A percentile compares a stretch with the other conserved stretches of the same genome.
Conservation (phyloP, 768 basidiomycete species). For the Porphyrellus cyaneotinctus region DNA sequence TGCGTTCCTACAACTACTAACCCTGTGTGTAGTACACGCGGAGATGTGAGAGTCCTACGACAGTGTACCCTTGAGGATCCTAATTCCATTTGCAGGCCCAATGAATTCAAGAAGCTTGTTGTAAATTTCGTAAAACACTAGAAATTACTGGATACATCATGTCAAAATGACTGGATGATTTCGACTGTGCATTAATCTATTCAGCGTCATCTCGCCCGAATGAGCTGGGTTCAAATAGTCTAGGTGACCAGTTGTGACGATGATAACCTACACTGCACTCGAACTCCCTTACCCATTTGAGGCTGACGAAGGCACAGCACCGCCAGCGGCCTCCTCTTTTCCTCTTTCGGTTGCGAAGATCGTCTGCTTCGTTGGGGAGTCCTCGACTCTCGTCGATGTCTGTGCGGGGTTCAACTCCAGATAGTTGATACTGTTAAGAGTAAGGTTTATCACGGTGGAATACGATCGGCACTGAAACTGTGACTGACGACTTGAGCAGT, state of each 20-base stretch:
- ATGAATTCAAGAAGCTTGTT: constrained; percentile 48
- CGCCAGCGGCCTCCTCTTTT: background rate
- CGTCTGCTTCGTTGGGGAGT: constrained; percentile 20
- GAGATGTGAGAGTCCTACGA: constrained; percentile 46
- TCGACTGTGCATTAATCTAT: background rate
- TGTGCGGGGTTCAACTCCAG: constrained; percentile 29
- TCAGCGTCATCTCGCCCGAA: background rate
- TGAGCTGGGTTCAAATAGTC: background rate
- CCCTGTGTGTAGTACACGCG: constrained; percentile 59
- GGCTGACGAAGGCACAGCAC: background rate
- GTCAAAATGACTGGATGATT: background rate
- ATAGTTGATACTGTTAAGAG: constrained; percentile 23
- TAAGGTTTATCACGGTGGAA: constrained; percentile 1
- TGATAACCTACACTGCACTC: background rate
- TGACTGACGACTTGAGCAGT: constrained; percentile 47
- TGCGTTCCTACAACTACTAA: constrained; percentile 4
- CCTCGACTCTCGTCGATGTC: constrained; percentile 26
- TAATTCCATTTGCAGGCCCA: constrained; percentile 36
- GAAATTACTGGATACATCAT: constrained; percentile 1
- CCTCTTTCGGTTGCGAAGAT: constrained; percentile 8
- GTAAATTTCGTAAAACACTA: constrained; percentile 26
- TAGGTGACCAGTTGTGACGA: background rate
- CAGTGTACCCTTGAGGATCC: background rate
- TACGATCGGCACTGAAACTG: background rate
- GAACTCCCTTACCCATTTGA: background rate